Base-by-base conservation (phyloP, 257 asterid species). In the Solanum okadae region DNA sequence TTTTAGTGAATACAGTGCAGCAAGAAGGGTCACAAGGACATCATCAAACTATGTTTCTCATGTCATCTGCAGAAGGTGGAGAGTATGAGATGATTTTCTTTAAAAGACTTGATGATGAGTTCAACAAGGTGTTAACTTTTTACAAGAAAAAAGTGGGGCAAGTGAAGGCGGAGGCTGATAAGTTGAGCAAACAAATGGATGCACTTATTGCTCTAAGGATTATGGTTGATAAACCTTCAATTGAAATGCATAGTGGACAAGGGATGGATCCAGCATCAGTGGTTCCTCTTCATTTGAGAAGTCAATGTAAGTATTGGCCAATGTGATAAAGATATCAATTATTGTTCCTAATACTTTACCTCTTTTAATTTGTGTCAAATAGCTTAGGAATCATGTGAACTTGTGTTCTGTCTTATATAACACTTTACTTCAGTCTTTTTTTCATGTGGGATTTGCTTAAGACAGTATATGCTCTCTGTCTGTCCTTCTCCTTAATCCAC, bases 141-240 rank as follows among this genome's bases (percentile, higher is more conserved):
- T 95, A 94, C 67, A 88, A 85, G 92, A 91, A 16, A 0, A 94
- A 93, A 68, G 94, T 95, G 14, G 88, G 81, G 25, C 93, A 95
- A 35, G 92, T 88, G 83, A 91, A 90, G 76, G 42, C 29, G 5
- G 96, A 93, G 59, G 98, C 98, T 5, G 94, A 87, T 46, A 91
- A 91, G 89, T 84, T 96, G 88, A 94, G 88, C 67, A 94, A 90
- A 29, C 99, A 96, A 89, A 96, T 96, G 98, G 98, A 96, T 88
- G 96, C 96, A 23, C 94, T 96, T 4, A 94, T 96, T 87, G 99
- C 98, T 85, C 87, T 96, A 87, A 91, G 98, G 89, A 84, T 94
- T 40, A 90, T 15, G 63, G 96, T 96, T 3, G 94, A 94, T 52
- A 89, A 89, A 40, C 98, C 98, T 9, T 59, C 73, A 61, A 84